Base-by-base conservation (phyloP, 1,139 yeast genomes). In the Insectozyma bohioensis region DNA sequence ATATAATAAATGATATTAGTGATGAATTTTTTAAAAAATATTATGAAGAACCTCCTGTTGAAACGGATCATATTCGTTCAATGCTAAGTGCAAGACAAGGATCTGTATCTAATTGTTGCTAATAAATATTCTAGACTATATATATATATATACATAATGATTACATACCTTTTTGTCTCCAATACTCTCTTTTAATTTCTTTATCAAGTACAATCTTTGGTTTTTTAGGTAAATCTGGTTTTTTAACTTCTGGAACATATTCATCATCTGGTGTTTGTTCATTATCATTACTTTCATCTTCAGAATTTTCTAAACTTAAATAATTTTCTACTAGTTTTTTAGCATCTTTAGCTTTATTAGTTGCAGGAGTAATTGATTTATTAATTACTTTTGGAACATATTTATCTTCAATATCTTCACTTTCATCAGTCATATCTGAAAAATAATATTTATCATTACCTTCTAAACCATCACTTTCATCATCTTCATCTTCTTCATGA, bases 341-440 rank as follows among this genome's bases (percentile, higher is more conserved):
- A 15, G 49, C 47, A 28, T 48, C 47, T 32, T 35, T 40, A 14
- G 40, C 39, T 33, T 35, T 45, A 24, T 36, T 43, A 18, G 41
- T 42, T 16, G 37, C 33, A 9, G 45, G 45, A 18, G 41, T 37
- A 4, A 11, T 21, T 20, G 20, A 12, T 23, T 25, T 8, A n/a
- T 25, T 10, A n/a, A 16, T 16, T 12, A 17, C 6, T n/a, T 24
- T 24, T 5, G 34, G 39, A 2, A 24, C 29, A 25, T 32, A 28
- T 13, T 37, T 24, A 5, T 36, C 39, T 18, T 30, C 19, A 9
- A 10, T 58, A 12, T 52, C 65, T 4, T 63, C 72, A 36, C 65
- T 61, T 20, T 63, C 72, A 7, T 54, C 67, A 0, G 73, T 63
- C 58, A 64, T 61, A 34, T 69, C 75, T 1, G 74, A 67, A 32